Conservation (phyloP, 2,329 filamentous ascomycete genomes). For the Pseudogymnoascus sp. region DNA sequence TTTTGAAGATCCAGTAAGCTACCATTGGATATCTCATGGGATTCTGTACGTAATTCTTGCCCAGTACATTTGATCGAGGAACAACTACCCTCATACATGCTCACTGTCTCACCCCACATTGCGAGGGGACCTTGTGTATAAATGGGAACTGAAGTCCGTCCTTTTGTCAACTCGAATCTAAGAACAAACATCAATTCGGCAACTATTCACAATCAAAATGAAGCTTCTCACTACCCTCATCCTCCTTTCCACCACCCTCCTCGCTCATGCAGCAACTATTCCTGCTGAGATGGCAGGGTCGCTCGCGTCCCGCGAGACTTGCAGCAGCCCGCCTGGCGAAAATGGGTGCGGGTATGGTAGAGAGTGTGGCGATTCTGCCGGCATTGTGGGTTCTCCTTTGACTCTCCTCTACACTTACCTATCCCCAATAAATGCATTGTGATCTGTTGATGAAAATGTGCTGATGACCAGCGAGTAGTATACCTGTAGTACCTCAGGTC, state of each 20-base stretch:
- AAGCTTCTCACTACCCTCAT: not conserved
- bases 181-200: not conserved
- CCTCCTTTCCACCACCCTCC: not conserved
- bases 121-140: not conserved
- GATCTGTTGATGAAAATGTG: not conserved
- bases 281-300: not conserved
- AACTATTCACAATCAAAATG: not conserved
- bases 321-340: not conserved
- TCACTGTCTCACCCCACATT: not conserved
- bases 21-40: not conserved
- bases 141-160: not conserved
- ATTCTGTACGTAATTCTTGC: not conserved
- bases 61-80: not conserved
- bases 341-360: not conserved
- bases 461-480: not conserved
- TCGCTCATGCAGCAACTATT: not conserved
- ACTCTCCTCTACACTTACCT: not conserved
- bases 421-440: not conserved
- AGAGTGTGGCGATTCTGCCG: not conserved
- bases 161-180: not conserved
- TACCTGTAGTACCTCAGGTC: not conserved
- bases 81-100: not conserved
- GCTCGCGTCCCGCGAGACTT: not conserved
- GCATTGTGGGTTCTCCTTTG: not conserved
- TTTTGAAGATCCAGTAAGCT: not conserved